Percentiles rank a stretch among this genome's conserved stretches.
These are phyloP conservation scores for Amesomyces nigricolor DNA, from an alignment of 2,329 filamentous ascomycete species.

Conservation along the genomic window DNA sequence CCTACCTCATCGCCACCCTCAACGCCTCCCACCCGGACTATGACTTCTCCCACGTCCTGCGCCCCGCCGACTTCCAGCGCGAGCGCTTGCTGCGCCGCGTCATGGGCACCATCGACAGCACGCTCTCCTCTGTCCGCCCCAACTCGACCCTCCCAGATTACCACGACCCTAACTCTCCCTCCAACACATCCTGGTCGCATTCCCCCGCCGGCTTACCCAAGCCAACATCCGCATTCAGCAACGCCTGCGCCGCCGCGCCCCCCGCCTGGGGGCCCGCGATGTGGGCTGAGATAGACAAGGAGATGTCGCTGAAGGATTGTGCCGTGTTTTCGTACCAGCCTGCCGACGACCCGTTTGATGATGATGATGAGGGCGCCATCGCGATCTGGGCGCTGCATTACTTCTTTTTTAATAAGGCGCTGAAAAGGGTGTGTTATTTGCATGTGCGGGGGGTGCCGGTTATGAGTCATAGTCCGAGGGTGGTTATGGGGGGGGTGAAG, in stretches of 20 bases:
- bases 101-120: slow-evolving; percentile 83
- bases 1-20: slow-evolving; percentile 91
- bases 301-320: slow-evolving; percentile 89
- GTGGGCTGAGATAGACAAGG: slow-evolving; percentile 88
- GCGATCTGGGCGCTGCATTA: slow-evolving; percentile 88
- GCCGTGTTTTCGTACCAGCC: slow-evolving; percentile 86
- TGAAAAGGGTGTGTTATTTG: slow-evolving; percentile 90
- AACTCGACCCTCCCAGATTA: slow-evolving; percentile 41
- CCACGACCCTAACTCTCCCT: too few species aligned
- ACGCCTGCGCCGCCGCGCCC: slow-evolving; percentile 41
- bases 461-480: slow-evolving; percentile 56
- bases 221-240: slow-evolving; percentile 31
- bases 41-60: slow-evolving; percentile 89
- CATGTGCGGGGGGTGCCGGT: slow-evolving; percentile 85
- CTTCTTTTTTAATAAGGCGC: slow-evolving; percentile 92
- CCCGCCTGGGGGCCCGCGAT: slow-evolving; percentile 81
- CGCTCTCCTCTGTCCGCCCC: slow-evolving; percentile 78
- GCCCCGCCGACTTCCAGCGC: slow-evolving; percentile 82
- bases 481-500: slow-evolving; percentile 29
- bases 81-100: slow-evolving; percentile 75
- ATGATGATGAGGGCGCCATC: slow-evolving; percentile 75
- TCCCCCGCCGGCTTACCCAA: slow-evolving; percentile 36
- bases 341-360: slow-evolving; percentile 74
- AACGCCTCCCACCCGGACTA: slow-evolving; percentile 96
- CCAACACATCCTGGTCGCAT: too few species aligned